Base-by-base conservation (phyloP, 2,329 filamentous ascomycete species). In the Plenodomus lindquistii region DNA sequence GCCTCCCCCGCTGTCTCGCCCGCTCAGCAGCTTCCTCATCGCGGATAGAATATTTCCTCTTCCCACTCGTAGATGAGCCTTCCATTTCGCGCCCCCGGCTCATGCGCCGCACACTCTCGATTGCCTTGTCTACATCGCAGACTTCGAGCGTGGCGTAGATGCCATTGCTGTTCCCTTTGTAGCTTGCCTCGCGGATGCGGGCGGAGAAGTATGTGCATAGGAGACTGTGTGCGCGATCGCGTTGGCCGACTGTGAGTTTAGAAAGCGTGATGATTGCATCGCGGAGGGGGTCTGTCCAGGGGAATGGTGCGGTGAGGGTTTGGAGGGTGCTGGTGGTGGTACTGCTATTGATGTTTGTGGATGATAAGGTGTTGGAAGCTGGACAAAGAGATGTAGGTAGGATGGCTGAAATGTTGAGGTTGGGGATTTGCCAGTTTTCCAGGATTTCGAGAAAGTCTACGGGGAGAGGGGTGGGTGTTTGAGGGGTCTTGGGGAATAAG, bases 121-220 rank as follows among this genome's bases (percentile, higher is more conserved):
- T 50, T 1, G 56, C 56, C n/a, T 57, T 46, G 9, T 48, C 41
- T 2, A 57, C 49, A 41, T 59, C 56, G 5, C 15, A 19, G 1
- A 57, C 44, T 27, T 55, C 46, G 2, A 59, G 10, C 1, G 19
- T 21, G 1, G 42, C 53, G 15, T 44, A 42, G 1, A 42, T 44
- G 3, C 13, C 37, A 2, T 22, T 9, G 2, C 36, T 10, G 4
- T 42, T 41, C 0, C 35, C 40, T 2, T 35, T 46, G 19, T 46
- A 45, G 1, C 18, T 29, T 3, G 27, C 38, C 17, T 50, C 44
- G 10, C 56, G 36, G 5, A 57, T 50, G 1, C 56, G 40, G 2
- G 46, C 49, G 11, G 46, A 40, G 39, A 50, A 53, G 9, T 59
- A 59, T 1, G 56, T 59, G 17, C 40, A 35, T 4, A 59, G 15